These are phyloP conservation scores for Cenococcum geophilum DNA, from an alignment of 495 filamentous ascomycete species.

Conservation along the genomic window DNA sequence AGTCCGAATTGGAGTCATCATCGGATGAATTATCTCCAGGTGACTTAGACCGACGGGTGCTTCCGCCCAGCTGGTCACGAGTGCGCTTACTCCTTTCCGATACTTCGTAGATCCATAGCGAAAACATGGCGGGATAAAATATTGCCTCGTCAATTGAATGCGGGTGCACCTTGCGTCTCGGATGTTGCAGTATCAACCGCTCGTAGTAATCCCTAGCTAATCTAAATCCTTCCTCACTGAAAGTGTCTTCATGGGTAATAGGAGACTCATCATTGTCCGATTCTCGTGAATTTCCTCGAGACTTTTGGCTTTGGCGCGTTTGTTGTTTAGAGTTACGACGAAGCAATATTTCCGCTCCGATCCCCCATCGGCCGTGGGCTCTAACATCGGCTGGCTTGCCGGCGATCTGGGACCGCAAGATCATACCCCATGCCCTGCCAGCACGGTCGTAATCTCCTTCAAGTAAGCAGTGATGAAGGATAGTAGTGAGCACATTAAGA, in stretches of 20 bases:
- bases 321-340: slow-evolving; percentile 4
- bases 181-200: slow-evolving; percentile 60
- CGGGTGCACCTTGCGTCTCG: slow-evolving; percentile 47
- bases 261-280: slow-evolving; percentile 2
- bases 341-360: slow-evolving; percentile 63
- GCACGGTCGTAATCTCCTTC: slow-evolving; percentile 58
- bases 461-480: slow-evolving; percentile 57
- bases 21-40: slow-evolving; percentile 6
- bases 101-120: slow-evolving; percentile 57
- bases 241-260: slow-evolving; percentile 25
- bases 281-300: background rate
- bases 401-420: slow-evolving; percentile 51
- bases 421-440: slow-evolving; percentile 57
- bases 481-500: slow-evolving; percentile 51
- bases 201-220: slow-evolving; percentile 60
- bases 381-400: slow-evolving; percentile 53
- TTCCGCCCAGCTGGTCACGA: slow-evolving; percentile 14
- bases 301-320: background rate
- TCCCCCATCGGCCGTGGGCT: slow-evolving; percentile 54
- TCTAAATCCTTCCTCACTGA: slow-evolving; percentile 49
- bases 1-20: slow-evolving; percentile 8
- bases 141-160: slow-evolving; percentile 45
- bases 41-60: slow-evolving; percentile 4
- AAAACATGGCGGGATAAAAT: slow-evolving; percentile 64
- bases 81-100: slow-evolving; percentile 45